These are phyloP conservation scores for Dothistroma pini DNA, from an alignment of 2,329 filamentous ascomycete species.

Conservation along the genomic window DNA sequence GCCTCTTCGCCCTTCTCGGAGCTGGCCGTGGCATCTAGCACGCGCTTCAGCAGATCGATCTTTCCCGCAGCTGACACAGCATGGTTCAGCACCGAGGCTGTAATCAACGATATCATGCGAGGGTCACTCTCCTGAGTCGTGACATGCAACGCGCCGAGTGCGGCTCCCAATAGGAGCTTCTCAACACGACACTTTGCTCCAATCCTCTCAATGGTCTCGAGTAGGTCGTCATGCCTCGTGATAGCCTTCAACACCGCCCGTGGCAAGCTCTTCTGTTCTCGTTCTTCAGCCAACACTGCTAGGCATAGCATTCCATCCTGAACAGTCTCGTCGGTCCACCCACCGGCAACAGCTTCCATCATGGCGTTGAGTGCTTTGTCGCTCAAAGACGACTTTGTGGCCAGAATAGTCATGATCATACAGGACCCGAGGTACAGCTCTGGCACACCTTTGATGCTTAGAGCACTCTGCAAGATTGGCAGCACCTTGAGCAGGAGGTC, in stretches of 20 bases:
- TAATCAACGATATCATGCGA: slow-evolving; percentile 9
- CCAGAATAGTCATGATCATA: slow-evolving; percentile 83
- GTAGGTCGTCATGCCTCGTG: slow-evolving; percentile 59
- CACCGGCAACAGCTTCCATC: slow-evolving; percentile 81
- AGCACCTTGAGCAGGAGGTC: slow-evolving; percentile 65
- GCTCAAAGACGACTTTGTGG: slow-evolving; percentile 73
- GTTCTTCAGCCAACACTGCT: slow-evolving; percentile 75
- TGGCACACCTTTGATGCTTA: slow-evolving; percentile 70
- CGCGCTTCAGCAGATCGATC: slow-evolving; percentile 12
- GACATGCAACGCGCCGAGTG: slow-evolving; percentile 60
- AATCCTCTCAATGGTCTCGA: slow-evolving; percentile 58
- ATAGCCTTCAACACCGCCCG: slow-evolving; percentile 66
- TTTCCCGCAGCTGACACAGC: slow-evolving; percentile 9
- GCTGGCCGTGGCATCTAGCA: slow-evolving; percentile 9
- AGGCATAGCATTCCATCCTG: slow-evolving; percentile 74
- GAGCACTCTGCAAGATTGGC: slow-evolving; percentile 70
- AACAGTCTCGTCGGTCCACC: slow-evolving; percentile 71
- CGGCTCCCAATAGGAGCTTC: slow-evolving; percentile 68
- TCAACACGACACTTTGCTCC: slow-evolving; percentile 64
- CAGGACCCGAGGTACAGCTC: slow-evolving; percentile 84
- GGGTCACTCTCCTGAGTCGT: slow-evolving; percentile 2
- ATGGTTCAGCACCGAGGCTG: slow-evolving; percentile 1
- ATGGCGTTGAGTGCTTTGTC: slow-evolving; percentile 78
- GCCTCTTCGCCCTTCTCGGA: slow-evolving; percentile 1
- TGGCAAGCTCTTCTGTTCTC: slow-evolving; percentile 66